Evolutionary conservation across 768 basidiomycete genomes (phyloP).

Genomic region (Boletus pseudo-olivaceus): DNA sequence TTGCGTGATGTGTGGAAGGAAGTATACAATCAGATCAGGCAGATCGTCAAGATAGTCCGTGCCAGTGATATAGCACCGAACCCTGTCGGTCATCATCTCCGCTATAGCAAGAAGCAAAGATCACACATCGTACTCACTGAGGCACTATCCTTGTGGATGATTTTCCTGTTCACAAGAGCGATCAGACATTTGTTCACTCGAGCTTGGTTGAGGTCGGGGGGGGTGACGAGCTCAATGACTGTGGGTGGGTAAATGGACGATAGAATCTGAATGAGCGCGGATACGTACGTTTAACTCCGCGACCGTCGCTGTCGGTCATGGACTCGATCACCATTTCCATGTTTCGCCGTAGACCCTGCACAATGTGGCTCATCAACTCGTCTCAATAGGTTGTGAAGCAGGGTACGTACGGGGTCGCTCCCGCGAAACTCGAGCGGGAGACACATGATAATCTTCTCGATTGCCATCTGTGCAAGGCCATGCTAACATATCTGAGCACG

Average conservation of each 20-base stretch:
- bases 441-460: slow-evolving; percentile 69
- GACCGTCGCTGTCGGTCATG: slow-evolving; percentile 60
- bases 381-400: neutral
- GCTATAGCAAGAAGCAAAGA: neutral
- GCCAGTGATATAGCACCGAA: slow-evolving; percentile 67
- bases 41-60: slow-evolving; percentile 41
- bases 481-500: too few species aligned
- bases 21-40: neutral
- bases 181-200: slow-evolving; percentile 93
- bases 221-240: slow-evolving; percentile 77
- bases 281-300: slow-evolving; percentile 58
- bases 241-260: neutral
- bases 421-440: slow-evolving; percentile 91
- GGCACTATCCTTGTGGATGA: slow-evolving; percentile 71
- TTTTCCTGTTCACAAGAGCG: slow-evolving; percentile 82
- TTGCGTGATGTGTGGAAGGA: neutral
- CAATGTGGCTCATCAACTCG: neutral
- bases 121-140: slow-evolving; percentile 39
- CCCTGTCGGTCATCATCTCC: slow-evolving; percentile 40
- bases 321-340: slow-evolving; percentile 80
- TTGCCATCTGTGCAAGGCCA: slow-evolving; percentile 41
- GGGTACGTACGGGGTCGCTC: slow-evolving; percentile 69
- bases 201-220: slow-evolving; percentile 84
- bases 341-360: slow-evolving; percentile 65
- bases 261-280: slow-evolving; percentile 3